Conservation (phyloP, 768 basidiomycete species). For the Obba rivulosa region DNA sequence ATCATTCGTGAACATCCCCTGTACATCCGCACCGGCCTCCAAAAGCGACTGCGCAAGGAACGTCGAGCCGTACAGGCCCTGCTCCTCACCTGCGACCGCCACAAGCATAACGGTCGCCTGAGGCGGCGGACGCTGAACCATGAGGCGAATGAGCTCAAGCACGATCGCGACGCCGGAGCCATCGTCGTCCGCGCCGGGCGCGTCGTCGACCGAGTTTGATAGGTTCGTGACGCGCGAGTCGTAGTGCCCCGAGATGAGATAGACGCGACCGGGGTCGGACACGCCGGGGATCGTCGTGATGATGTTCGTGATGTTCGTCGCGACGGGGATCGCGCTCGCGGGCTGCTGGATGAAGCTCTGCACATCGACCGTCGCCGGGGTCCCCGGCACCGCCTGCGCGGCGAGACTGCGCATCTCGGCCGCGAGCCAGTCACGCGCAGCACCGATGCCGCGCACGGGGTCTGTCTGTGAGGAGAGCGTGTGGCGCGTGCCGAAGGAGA, state of each 20-base stretch:
- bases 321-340: constrained; percentile 29
- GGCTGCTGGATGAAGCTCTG: constrained; percentile 41
- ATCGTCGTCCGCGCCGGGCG: constrained; percentile 52
- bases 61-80: constrained; percentile 43
- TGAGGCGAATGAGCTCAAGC: constrained; percentile 47
- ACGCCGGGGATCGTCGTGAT: constrained; percentile 45
- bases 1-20: constrained; percentile 55
- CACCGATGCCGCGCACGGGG: constrained; percentile 47
- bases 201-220: constrained; percentile 38
- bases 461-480: constrained; percentile 50
- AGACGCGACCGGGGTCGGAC: constrained; percentile 43
- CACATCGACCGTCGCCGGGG: constrained; percentile 32
- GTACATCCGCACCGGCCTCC: constrained; percentile 40
- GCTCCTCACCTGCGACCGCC: constrained; percentile 47
- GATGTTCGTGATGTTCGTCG: constrained; percentile 47
- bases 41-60: constrained; percentile 42
- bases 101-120: constrained; percentile 49
- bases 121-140: constrained; percentile 39
- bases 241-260: constrained; percentile 52
- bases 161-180: constrained; percentile 50
- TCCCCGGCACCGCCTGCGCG: constrained; percentile 33
- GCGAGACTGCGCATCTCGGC: constrained; percentile 39
- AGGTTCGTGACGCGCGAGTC: constrained; percentile 41
- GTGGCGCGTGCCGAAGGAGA: constrained; percentile 50
- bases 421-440: constrained; percentile 52